These are phyloP conservation scores for Arthrobotrys sphaeroides DNA, from an alignment of 2,329 filamentous ascomycete genomes.

Conservation along the genomic window DNA sequence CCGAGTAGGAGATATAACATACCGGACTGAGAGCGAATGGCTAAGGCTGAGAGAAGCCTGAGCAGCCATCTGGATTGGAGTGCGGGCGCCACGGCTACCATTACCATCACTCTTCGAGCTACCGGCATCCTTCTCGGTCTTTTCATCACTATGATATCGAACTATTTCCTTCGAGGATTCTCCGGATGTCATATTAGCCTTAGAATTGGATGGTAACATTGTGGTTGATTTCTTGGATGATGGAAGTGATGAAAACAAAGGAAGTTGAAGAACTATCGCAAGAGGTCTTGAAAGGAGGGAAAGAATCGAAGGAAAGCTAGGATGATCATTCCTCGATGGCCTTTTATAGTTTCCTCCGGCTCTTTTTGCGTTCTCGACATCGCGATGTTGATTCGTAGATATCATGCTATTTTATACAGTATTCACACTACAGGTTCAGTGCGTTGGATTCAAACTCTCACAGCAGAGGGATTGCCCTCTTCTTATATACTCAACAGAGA, in stretches of 20 bases:
- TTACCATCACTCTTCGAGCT: background rate
- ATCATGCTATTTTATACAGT: no score
- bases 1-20: background rate
- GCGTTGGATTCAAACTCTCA: no score
- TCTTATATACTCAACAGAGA: no score
- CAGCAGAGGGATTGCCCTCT: no score
- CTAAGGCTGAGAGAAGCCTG: background rate
- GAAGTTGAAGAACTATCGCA: background rate
- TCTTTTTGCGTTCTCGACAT: no score
- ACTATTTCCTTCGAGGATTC: background rate
- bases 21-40: background rate
- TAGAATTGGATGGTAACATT: constrained; percentile 5
- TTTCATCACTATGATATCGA: background rate
- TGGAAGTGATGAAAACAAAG: background rate
- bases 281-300: no score
- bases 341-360: no score
- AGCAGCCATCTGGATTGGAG: background rate
- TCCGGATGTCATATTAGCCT: background rate
- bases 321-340: no score
- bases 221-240: background rate
- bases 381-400: no score
- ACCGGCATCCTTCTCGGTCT: background rate
- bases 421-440: no score
- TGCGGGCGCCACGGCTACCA: background rate
- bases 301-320: no score